phyloP scores from a whole-genome alignment of 345 rosid species.

The Eucalyptus regnans region DNA sequence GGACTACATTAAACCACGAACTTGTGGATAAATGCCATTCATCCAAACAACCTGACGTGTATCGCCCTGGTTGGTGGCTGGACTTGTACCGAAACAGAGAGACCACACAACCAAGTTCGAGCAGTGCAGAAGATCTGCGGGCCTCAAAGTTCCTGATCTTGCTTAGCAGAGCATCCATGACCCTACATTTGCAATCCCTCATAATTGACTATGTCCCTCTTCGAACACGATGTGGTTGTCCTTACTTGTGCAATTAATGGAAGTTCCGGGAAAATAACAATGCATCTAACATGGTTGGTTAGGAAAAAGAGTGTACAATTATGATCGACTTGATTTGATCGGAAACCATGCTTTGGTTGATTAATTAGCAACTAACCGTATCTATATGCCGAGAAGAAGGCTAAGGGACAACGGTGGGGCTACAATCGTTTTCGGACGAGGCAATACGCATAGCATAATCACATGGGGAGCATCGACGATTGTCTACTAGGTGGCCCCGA shows the following conservation, averaged over 20 bases:
- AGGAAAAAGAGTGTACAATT: not conserved
- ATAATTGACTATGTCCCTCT: not conserved
- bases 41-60: not conserved
- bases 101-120: not conserved
- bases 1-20: not conserved
- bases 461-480: not conserved
- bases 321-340: not conserved
- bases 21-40: not conserved
- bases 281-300: not conserved
- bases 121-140: not conserved
- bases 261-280: not conserved
- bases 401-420: not conserved
- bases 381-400: not conserved
- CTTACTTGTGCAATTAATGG: not conserved
- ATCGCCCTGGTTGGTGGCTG: not conserved
- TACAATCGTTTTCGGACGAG: not conserved
- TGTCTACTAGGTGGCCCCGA: not conserved
- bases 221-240: not conserved
- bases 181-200: not conserved
- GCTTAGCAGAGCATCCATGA: not conserved
- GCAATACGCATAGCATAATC: not conserved
- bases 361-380: not conserved
- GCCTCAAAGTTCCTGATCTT: not conserved
- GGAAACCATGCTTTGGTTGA: not conserved
- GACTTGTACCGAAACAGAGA: not conserved